phyloP scores from a whole-genome alignment of 2,329 filamentous ascomycete genomes.

The Daldinia sp. region DNA sequence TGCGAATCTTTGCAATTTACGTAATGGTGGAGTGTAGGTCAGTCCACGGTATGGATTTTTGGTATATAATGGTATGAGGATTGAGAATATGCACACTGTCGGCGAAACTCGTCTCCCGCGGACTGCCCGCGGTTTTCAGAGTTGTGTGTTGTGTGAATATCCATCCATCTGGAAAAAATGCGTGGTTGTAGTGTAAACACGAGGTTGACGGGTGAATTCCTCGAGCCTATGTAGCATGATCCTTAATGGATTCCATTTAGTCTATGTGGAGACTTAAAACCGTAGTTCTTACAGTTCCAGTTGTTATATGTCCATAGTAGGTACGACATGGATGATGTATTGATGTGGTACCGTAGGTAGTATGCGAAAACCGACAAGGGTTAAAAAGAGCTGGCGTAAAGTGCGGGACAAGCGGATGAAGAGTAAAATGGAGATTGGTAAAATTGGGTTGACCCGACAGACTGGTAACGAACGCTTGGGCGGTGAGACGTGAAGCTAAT shows the following conservation, averaged over 20 bases:
- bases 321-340: slow-evolving; percentile 18
- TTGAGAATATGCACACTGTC: slow-evolving; percentile 17
- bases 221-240: slow-evolving; percentile 19
- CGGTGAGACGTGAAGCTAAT: slow-evolving; percentile 37
- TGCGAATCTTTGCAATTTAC: slow-evolving; percentile 22
- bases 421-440: slow-evolving; percentile 24
- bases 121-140: slow-evolving; percentile 21
- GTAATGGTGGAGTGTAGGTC: slow-evolving; percentile 27
- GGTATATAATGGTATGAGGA: slow-evolving; percentile 16
- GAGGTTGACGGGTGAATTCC: slow-evolving; percentile 11
- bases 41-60: slow-evolving; percentile 14
- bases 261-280: slow-evolving; percentile 7
- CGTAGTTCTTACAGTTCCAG: slow-evolving; percentile 4
- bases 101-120: slow-evolving; percentile 12
- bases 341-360: slow-evolving; percentile 7
- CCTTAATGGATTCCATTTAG: slow-evolving; percentile 19
- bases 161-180: slow-evolving; percentile 10
- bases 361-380: slow-evolving; percentile 16
- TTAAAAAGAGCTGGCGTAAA: slow-evolving; percentile 22
- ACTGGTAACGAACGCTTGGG: slow-evolving; percentile 40
- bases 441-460: slow-evolving; percentile 41
- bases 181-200: slow-evolving; percentile 26
- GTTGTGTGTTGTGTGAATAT: slow-evolving; percentile 22
- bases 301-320: not conserved
- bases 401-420: slow-evolving; percentile 33